Percentiles rank a stretch among this genome's conserved stretches.
Evolutionary conservation across 257 asterid genomes (phyloP).

Genomic region (Jacaranda copaia): DNA sequence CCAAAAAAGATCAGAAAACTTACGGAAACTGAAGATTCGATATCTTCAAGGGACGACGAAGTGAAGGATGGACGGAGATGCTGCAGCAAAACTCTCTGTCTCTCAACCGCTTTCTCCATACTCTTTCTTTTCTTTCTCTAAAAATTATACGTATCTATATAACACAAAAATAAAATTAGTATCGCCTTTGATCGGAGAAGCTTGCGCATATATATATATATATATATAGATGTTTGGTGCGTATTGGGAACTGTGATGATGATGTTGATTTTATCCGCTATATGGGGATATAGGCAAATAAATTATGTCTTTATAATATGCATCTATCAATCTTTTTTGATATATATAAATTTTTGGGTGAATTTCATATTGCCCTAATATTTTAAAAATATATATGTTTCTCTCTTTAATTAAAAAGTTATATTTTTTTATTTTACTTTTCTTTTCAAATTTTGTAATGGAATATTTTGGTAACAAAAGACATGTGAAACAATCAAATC

Average conservation of each 20-base stretch:
- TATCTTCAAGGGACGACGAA: constrained; percentile 73
- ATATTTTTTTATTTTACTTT: too few species aligned
- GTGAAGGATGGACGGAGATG: constrained; percentile 86
- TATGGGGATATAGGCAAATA: background rate
- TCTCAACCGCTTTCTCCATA: constrained; percentile 83
- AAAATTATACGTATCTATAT: background rate
- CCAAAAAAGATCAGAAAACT: constrained; percentile 34
- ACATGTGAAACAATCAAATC: too few species aligned
- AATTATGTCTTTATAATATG: background rate
- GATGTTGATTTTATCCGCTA: background rate
- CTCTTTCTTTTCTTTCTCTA: constrained; percentile 28
- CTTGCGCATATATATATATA: background rate
- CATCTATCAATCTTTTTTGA: too few species aligned
- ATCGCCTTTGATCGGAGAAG: background rate
- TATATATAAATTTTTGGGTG: too few species aligned
- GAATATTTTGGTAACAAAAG: too few species aligned
- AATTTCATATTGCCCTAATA: too few species aligned
- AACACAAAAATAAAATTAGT: background rate
- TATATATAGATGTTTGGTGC: background rate
- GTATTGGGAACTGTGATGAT: constrained; percentile 44
- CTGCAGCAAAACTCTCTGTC: constrained; percentile 82
- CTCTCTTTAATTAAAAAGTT: too few species aligned
- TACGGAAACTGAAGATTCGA: constrained; percentile 74
- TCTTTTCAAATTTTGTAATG: too few species aligned
- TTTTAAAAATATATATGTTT: too few species aligned